phyloP scores from a whole-genome alignment of 306 rosid species.

The Castanea mollissima region DNA sequence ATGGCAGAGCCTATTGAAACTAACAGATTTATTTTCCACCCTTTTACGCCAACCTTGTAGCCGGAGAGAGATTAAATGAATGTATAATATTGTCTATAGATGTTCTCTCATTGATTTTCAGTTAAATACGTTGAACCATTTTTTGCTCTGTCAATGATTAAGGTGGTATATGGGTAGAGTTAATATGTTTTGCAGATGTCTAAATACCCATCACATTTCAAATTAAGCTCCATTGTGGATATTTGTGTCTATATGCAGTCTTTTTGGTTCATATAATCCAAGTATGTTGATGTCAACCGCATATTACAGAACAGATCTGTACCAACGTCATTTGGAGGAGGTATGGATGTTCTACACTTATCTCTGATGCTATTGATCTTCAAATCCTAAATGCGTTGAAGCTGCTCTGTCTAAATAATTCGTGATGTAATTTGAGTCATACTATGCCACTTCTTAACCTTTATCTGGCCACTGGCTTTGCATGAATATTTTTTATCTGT shows the following conservation, averaged over 20 bases:
- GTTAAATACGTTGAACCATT: background rate
- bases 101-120: background rate
- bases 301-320: slow-evolving; percentile 75
- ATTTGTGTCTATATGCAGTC: slow-evolving; percentile 51
- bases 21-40: background rate
- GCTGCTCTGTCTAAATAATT: background rate
- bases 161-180: background rate
- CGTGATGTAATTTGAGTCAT: background rate
- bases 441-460: background rate
- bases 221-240: slow-evolving; percentile 13
- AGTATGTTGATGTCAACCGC: slow-evolving; percentile 88
- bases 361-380: slow-evolving; percentile 15
- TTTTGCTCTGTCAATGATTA: background rate
- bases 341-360: slow-evolving; percentile 34
- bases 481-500: background rate
- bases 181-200: background rate
- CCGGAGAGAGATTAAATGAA: background rate
- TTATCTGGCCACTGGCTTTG: background rate
- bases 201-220: slow-evolving; percentile 1
- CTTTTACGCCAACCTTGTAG: background rate
- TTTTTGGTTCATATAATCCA: slow-evolving; percentile 82
- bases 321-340: slow-evolving; percentile 77
- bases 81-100: background rate
- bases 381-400: background rate
- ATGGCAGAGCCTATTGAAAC: background rate